Conservation (phyloP, 2,329 filamentous ascomycete species). For the Cladosporium sp. region DNA sequence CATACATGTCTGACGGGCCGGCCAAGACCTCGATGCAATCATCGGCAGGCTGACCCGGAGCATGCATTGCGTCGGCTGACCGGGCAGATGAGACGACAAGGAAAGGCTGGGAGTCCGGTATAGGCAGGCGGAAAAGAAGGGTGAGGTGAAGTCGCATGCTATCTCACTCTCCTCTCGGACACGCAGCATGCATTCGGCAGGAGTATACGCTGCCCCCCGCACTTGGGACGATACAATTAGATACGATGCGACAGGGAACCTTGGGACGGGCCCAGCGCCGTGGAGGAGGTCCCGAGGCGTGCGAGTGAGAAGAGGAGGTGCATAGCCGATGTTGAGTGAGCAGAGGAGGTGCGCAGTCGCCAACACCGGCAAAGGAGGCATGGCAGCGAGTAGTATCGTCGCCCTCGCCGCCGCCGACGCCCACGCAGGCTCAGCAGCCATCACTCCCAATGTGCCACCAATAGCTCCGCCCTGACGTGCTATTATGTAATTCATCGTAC, state of each 20-base stretch:
- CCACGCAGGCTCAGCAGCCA: neutral
- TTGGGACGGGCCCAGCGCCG: conserved; percentile 8
- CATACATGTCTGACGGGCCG: neutral
- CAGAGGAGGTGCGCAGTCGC: too few relatives aligned
- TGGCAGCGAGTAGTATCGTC: neutral
- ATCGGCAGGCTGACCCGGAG: neutral
- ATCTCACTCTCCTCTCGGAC: neutral
- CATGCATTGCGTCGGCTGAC: neutral
- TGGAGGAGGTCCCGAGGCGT: conserved; percentile 5
- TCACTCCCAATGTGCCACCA: neutral
- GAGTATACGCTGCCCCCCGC: conserved; percentile 1
- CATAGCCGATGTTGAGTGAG: neutral
- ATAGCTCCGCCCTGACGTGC: neutral
- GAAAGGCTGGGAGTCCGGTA: neutral
- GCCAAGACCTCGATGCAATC: neutral
- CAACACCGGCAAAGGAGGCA: neutral
- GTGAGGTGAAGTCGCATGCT: neutral
- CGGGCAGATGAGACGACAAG: neutral
- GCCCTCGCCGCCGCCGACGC: neutral
- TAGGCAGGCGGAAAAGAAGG: neutral
- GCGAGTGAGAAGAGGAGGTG: neutral
- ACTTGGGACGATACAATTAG: neutral
- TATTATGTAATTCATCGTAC: conserved; percentile 1
- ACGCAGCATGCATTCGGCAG: neutral
- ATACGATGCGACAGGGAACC: neutral